A percentile compares a stretch with the other conserved stretches of the same genome.
Conservation (phyloP, 176 grass and related monocot species). For the Oryza meridionalis region DNA sequence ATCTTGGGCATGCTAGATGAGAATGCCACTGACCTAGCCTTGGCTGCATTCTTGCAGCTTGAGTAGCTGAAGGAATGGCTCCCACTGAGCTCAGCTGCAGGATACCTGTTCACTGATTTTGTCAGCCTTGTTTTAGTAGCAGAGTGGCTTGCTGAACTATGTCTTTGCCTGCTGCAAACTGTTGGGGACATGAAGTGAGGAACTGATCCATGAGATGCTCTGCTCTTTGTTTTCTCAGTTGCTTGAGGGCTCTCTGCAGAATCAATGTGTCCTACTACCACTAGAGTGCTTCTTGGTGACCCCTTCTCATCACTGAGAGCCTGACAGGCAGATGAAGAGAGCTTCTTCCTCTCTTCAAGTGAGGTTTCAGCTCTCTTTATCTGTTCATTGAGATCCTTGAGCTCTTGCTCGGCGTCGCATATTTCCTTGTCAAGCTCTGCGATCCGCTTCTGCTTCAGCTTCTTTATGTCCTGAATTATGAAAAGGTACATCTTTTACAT, state of each 20-base stretch:
- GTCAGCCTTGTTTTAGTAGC: conserved; percentile 48
- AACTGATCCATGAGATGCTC: conserved; percentile 34
- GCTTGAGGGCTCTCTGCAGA: conserved; percentile 46
- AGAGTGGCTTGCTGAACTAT: conserved; percentile 45
- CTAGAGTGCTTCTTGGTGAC: conserved; percentile 82
- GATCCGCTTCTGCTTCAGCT: conserved; percentile 56
- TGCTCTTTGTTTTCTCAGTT: conserved; percentile 41
- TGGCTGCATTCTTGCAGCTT: conserved; percentile 48
- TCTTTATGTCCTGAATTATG: conserved; percentile 66
- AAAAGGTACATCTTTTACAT: conserved; percentile 30
- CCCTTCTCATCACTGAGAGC: conserved; percentile 48
- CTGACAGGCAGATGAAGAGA: conserved; percentile 28
- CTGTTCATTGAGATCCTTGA: conserved; percentile 50
- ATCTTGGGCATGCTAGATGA: conserved; percentile 31
- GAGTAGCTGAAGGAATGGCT: conserved; percentile 64
- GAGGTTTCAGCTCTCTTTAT: conserved; percentile 60
- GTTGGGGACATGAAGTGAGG: conserved; percentile 87
- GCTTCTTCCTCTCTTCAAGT: conserved; percentile 55
- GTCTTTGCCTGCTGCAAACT: conserved; percentile 69
- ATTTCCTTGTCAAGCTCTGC: conserved; percentile 67
- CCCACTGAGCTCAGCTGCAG: conserved; percentile 49
- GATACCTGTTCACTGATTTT: conserved; percentile 46
- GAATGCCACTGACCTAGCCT: conserved; percentile 45
- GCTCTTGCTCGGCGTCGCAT: conserved; percentile 58
- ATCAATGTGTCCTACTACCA: conserved; percentile 54